Percentiles rank a stretch among this genome's conserved stretches.
Conservation (phyloP, 1,284 basidiomycete genomes). For the Taiwanofungus camphoratus region DNA sequence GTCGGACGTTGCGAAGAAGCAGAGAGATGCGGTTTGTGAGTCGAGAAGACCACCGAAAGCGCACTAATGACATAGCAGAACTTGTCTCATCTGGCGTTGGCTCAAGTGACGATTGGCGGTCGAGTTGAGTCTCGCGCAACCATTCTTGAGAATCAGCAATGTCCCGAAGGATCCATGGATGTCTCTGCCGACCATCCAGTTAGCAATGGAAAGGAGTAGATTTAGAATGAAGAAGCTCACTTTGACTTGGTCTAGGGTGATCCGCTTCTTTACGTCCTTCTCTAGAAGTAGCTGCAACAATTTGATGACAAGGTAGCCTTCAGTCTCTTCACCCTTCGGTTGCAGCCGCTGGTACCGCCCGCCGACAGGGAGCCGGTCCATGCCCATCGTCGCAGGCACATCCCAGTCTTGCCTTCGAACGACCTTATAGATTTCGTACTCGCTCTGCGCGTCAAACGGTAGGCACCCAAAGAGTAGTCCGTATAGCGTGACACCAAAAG, state of each 20-base stretch:
- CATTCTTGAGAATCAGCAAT: slow-evolving; percentile 71
- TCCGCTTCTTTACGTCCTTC: slow-evolving; percentile 78
- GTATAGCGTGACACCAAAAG: slow-evolving; percentile 95
- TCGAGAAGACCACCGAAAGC: slow-evolving; percentile 41
- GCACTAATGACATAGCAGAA: slow-evolving; percentile 63
- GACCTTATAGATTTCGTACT: slow-evolving; percentile 80
- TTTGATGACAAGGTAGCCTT: slow-evolving; percentile 61
- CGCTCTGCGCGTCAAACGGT: slow-evolving; percentile 65
- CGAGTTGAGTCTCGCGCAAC: slow-evolving; percentile 72
- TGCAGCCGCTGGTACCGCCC: slow-evolving; percentile 41
- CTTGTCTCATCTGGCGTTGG: slow-evolving; percentile 81
- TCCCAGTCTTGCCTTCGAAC: slow-evolving; percentile 81
- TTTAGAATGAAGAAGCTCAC: slow-evolving; percentile 49
- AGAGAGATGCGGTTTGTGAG: slow-evolving; percentile 28
- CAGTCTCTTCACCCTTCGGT: slow-evolving; percentile 31
- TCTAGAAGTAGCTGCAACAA: slow-evolving; percentile 76
- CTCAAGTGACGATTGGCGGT: slow-evolving; percentile 50
- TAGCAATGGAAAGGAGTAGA: no score
- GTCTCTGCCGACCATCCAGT: slow-evolving; percentile 36
- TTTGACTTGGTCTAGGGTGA: slow-evolving; percentile 84
- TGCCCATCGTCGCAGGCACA: slow-evolving; percentile 70
- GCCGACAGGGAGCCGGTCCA: slow-evolving; percentile 60
- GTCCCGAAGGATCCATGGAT: slow-evolving; percentile 77
- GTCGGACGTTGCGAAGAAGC: slow-evolving; percentile 40
- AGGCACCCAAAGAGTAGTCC: slow-evolving; percentile 87